Percentiles rank a stretch among this genome's conserved stretches.
Evolutionary conservation across 2,329 filamentous ascomycete genomes (phyloP).

Genomic region (Ampelomyces quisqualis): DNA sequence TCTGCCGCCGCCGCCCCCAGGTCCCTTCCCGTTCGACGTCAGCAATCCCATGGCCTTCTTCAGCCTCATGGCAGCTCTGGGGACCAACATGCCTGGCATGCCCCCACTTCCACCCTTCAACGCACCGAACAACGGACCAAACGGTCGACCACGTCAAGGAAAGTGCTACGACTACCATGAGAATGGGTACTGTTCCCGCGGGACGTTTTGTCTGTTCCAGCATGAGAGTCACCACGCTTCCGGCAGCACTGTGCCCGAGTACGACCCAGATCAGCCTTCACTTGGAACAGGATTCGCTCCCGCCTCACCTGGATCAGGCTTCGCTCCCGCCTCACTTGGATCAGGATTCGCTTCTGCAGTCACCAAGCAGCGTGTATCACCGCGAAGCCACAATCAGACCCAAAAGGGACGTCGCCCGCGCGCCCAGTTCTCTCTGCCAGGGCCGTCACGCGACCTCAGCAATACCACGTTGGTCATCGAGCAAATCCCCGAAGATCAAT

Average conservation of each 20-base stretch:
- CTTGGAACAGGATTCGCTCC: too few species aligned
- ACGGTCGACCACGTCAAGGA: conserved; percentile 35
- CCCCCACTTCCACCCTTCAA: conserved; percentile 29
- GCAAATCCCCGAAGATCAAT: conserved; percentile 71
- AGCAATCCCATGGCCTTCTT: conserved; percentile 63
- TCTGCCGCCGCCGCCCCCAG: conserved; percentile 46
- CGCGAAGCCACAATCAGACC: conserved; percentile 21
- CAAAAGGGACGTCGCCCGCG: conserved; percentile 28
- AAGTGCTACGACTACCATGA: conserved; percentile 70
- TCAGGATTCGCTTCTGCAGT: too few species aligned
- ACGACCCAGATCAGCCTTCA: conserved; percentile 59
- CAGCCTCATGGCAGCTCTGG: conserved; percentile 57
- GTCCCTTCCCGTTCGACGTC: conserved; percentile 58
- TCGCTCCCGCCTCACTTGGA: too few species aligned
- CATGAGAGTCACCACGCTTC: conserved; percentile 55
- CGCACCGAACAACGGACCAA: conserved; percentile 36
- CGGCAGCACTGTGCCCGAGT: conserved; percentile 47
- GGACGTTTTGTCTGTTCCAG: conserved; percentile 67
- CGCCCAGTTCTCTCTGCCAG: conserved; percentile 64
- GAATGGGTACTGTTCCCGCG: conserved; percentile 70
- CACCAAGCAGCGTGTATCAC: too few species aligned
- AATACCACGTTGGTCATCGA: conserved; percentile 74
- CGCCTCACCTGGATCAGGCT: too few species aligned
- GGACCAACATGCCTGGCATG: conserved; percentile 47
- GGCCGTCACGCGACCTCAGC: conserved; percentile 61